Percentiles rank a stretch among this genome's conserved stretches.
Evolutionary conservation across 148 eudicot genomes (phyloP).

Genomic region (Polygonum aviculare): DNA sequence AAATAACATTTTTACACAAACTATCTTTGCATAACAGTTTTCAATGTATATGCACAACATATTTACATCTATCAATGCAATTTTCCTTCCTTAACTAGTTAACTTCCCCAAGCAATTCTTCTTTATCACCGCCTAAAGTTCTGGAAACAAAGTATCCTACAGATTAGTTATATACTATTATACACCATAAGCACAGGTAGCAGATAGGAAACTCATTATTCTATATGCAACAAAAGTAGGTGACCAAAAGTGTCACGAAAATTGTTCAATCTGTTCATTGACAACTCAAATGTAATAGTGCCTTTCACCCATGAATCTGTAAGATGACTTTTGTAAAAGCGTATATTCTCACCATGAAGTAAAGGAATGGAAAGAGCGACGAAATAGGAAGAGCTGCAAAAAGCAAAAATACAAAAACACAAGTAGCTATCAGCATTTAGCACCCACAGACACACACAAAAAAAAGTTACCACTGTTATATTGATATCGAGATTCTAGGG

Average conservation of each 20-base stretch:
- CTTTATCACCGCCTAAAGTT: not conserved
- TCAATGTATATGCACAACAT: not conserved
- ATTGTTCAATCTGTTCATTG: not conserved
- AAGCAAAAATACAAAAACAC: not conserved
- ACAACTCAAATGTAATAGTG: not conserved
- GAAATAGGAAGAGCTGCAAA: conserved; percentile 79
- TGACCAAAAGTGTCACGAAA: not conserved
- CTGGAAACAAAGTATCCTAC: not conserved
- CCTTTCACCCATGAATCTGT: not conserved
- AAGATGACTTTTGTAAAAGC: not conserved
- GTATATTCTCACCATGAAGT: conserved; percentile 72
- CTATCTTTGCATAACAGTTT: not conserved
- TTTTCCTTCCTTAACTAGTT: not conserved
- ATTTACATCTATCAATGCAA: not conserved
- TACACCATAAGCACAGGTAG: not conserved
- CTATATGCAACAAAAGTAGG: not conserved
- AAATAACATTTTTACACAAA: not conserved
- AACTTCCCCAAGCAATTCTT: not conserved
- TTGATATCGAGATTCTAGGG: not conserved
- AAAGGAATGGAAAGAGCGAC: conserved; percentile 85
- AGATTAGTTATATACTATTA: not conserved
- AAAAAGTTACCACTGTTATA: not conserved
- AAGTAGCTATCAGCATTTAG: not conserved
- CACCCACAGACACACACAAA: not conserved
- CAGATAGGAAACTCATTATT: not conserved